Evolutionary conservation across 148 eudicot species (phyloP), one percentile per base, ranked within the genome.

Genomic region (Nyssa sinensis): DNA sequence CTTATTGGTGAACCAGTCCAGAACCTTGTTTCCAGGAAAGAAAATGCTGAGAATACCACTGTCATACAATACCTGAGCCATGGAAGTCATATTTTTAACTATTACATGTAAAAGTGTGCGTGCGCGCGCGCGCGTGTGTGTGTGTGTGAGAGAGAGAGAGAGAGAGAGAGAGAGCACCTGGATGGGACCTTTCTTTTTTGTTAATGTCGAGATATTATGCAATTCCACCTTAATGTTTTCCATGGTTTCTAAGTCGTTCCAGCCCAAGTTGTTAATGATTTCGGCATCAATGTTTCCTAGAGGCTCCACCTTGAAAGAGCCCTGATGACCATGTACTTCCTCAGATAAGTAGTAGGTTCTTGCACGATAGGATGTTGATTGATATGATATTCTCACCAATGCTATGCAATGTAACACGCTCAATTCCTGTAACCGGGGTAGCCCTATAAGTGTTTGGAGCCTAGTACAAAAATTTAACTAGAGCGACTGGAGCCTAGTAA

Each of bases 11-110:
- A 34, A 14, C 7, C 2, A 35, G 37, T 2, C 47, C 8, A 21
- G 47, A 21, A 66, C 16, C 13, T 35, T 25, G 3, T 3, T 14
- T 9, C 69, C 69, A 17, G 69, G 69, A 14, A 66, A 1, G 8
- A 34, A 66, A 19, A 25, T 66, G 69, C 69, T 66, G 19, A 66
- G 37, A 35, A 37, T 66, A 66, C 69, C 69, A 37, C 3, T 3
- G 21, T 66, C 69, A 41, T 66, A 37, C 29, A n/a, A 7, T 19
- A 51, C 69, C 53, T 66, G 53, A 19, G 30, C 12, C 21, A 29
- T 62, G 35, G 13, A 29, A 5, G 30, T 30, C 4, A 2, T 10
- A 62, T 30, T 44, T 44, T 10, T 4, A 44, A 44, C 51, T 44
- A 14, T 44, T 17, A 13, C 5, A n/a, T n/a, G n/a, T n/a, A n/a